Conservation (phyloP, 2,329 filamentous ascomycete genomes). For the Sporothrix luriei region DNA sequence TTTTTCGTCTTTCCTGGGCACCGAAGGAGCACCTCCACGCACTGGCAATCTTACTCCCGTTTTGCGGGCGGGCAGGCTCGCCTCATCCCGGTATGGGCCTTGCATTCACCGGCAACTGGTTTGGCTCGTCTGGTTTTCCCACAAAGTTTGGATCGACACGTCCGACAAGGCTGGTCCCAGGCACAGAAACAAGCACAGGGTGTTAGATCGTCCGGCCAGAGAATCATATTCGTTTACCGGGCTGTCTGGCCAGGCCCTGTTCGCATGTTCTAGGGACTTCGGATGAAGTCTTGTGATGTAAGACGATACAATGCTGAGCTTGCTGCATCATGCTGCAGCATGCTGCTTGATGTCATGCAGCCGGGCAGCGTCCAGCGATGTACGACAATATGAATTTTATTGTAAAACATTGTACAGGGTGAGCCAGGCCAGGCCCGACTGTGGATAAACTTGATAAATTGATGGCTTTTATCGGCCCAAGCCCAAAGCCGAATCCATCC, state of each 20-base stretch:
- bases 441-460: neutral
- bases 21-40: neutral
- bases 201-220: neutral
- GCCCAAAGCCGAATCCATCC: slow-evolving; percentile 17
- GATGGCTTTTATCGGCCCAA: neutral
- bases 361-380: neutral
- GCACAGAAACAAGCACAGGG: slow-evolving; percentile 8
- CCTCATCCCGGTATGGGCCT: neutral
- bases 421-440: slow-evolving; percentile 13
- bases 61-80: too few species aligned
- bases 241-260: neutral
- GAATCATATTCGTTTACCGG: slow-evolving; percentile 4
- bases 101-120: neutral
- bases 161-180: slow-evolving; percentile 15
- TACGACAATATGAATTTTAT: neutral
- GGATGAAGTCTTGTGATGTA: neutral
- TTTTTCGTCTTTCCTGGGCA: too few species aligned
- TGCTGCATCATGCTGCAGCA: neutral
- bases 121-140: neutral
- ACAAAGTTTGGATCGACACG: slow-evolving; percentile 17
- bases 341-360: slow-evolving; percentile 18
- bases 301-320: neutral
- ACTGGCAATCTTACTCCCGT: neutral
- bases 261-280: neutral
- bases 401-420: slow-evolving; percentile 16